These are phyloP conservation scores for Neurospora sublineolata DNA, from an alignment of 495 filamentous ascomycete species.

Conservation along the genomic window DNA sequence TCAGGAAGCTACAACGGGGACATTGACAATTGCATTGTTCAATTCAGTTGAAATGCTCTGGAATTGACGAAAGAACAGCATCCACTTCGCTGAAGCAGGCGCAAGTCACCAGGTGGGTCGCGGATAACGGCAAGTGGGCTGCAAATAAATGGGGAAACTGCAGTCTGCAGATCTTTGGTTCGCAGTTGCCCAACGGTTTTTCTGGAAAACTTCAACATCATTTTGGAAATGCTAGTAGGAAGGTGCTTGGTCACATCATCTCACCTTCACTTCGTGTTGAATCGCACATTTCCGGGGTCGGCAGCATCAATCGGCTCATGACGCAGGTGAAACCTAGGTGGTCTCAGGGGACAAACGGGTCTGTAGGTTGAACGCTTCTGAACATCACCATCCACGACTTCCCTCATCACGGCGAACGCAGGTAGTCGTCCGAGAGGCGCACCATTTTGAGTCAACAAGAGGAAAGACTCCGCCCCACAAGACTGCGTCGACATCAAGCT, in stretches of 20 bases:
- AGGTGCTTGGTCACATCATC: not conserved
- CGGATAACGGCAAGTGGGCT: not conserved
- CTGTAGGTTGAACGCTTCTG: not conserved
- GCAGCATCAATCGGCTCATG: not conserved
- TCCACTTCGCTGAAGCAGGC: not conserved
- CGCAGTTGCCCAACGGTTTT: not conserved
- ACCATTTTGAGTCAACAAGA: not conserved
- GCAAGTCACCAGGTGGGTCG: not conserved
- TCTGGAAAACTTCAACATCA: not conserved
- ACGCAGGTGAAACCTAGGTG: not conserved
- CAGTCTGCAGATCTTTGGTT: not conserved
- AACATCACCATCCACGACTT: not conserved
- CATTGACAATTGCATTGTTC: not conserved
- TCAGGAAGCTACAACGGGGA: not conserved
- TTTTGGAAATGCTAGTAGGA: not conserved
- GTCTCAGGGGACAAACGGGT: not conserved
- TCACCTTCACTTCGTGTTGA: not conserved
- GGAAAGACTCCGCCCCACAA: not conserved
- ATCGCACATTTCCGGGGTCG: not conserved
- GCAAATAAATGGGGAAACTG: not conserved
- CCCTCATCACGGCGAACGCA: not conserved
- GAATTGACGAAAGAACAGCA: not conserved
- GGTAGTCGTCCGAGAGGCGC: too few species aligned
- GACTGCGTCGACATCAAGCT: not conserved
- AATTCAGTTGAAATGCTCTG: not conserved